These are phyloP conservation scores for Elsinoe arachidis DNA, from an alignment of 2,329 filamentous ascomycete species.

Conservation along the genomic window DNA sequence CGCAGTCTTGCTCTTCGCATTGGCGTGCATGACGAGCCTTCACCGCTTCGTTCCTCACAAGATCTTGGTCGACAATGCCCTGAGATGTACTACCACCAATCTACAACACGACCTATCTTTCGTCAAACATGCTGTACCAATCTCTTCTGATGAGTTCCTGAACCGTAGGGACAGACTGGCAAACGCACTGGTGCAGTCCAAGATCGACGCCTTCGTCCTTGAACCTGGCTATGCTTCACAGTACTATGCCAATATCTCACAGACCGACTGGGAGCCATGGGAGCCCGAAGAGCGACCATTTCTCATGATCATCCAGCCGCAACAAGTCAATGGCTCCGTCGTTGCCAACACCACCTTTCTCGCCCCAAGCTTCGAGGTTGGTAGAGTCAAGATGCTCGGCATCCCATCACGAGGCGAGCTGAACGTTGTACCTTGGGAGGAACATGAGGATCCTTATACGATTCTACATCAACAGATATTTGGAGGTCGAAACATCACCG, in stretches of 20 bases:
- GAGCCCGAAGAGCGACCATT: slow-evolving; percentile 58
- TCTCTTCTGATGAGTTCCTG: slow-evolving; percentile 45
- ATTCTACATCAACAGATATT: slow-evolving; percentile 41
- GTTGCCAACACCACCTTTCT: slow-evolving; percentile 51
- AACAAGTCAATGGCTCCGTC: slow-evolving; percentile 32
- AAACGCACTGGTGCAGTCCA: slow-evolving; percentile 42
- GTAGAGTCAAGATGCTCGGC: slow-evolving; percentile 48
- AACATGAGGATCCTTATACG: slow-evolving; percentile 56
- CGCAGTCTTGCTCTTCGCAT: background rate
- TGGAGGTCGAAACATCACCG: slow-evolving; percentile 30
- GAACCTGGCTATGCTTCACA: slow-evolving; percentile 58
- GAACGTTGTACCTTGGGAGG: slow-evolving; percentile 52
- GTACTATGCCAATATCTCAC: slow-evolving; percentile 55
- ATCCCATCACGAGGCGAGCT: slow-evolving; percentile 48
- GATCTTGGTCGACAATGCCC: slow-evolving; percentile 23
- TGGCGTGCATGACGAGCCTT: background rate
- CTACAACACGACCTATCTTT: slow-evolving; percentile 44
- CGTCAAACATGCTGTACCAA: slow-evolving; percentile 41
- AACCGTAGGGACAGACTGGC: slow-evolving; percentile 50
- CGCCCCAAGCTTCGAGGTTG: slow-evolving; percentile 52
- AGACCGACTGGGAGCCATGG: slow-evolving; percentile 56
- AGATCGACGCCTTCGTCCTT: slow-evolving; percentile 50
- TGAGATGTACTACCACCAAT: slow-evolving; percentile 47
- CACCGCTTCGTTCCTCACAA: no score
- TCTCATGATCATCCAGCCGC: slow-evolving; percentile 51